Percentiles rank a stretch among this genome's conserved stretches.
Evolutionary conservation across 2,329 filamentous ascomycete genomes (phyloP).

Genomic region (Alternaria brassicae): DNA sequence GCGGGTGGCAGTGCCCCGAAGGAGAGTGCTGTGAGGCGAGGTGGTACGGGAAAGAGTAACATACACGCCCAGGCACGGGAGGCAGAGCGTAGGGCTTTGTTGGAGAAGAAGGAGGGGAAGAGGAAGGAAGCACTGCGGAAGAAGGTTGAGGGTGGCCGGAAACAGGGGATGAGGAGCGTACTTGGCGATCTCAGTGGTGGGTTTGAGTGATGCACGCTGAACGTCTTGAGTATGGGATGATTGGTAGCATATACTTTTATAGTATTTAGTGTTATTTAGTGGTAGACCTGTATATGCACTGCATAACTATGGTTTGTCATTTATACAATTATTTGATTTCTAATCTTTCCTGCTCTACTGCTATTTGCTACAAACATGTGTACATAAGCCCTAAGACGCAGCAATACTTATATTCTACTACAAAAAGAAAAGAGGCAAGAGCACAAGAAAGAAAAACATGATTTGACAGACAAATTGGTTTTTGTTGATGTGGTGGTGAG

Average conservation of each 20-base stretch:
- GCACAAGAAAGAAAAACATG: not conserved
- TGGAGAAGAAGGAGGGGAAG: conserved; percentile 61
- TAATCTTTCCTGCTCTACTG: not conserved
- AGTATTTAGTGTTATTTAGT: not conserved
- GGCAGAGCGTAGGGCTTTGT: conserved; percentile 59
- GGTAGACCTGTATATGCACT: not conserved
- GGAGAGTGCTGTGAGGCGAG: conserved; percentile 53
- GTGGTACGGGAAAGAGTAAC: conserved; percentile 65
- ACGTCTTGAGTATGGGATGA: not conserved
- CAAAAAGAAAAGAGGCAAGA: too few relatives aligned
- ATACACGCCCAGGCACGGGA: conserved; percentile 67
- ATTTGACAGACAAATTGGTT: not conserved
- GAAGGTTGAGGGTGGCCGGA: conserved; percentile 47
- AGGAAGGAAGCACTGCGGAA: conserved; percentile 58
- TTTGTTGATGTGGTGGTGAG: not conserved
- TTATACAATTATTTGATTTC: not conserved
- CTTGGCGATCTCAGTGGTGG: conserved; percentile 42
- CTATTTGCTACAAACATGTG: not conserved
- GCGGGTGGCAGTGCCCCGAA: conserved; percentile 36
- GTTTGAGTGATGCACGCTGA: conserved; percentile 41
- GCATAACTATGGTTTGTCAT: not conserved
- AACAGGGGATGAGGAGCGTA: conserved; percentile 43
- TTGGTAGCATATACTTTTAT: not conserved
- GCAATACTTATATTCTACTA: too few relatives aligned
- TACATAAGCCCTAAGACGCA: too few relatives aligned